These are phyloP conservation scores for Clavispora carvajalis DNA, from an alignment of 805 yeast genomes.

Conservation along the genomic window DNA sequence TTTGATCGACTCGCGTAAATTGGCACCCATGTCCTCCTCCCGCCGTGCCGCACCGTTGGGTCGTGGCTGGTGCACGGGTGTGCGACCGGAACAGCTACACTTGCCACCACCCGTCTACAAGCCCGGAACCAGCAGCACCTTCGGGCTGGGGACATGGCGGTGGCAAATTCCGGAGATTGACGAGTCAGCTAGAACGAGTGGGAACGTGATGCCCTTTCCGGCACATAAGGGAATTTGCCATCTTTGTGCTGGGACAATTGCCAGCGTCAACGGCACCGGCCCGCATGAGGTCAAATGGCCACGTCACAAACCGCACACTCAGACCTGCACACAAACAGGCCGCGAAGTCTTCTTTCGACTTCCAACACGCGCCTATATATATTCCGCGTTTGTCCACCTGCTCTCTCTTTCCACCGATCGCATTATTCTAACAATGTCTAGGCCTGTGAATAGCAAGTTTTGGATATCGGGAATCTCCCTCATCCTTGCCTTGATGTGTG, in stretches of 20 bases:
- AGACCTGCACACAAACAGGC: constrained; percentile 7
- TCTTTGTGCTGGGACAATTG: too few relatives aligned
- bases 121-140: too few relatives aligned
- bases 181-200: too few relatives aligned
- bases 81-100: background rate
- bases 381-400: background rate
- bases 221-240: too few relatives aligned
- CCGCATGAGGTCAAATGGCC: constrained; percentile 6
- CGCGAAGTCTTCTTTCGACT: constrained; percentile 11
- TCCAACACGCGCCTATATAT: constrained; percentile 13
- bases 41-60: too few relatives aligned
- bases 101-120: background rate
- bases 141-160: too few relatives aligned
- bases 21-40: too few relatives aligned
- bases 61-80: background rate
- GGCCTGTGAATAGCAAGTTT: constrained; percentile 9
- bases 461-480: constrained; percentile 27
- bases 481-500: constrained; percentile 29
- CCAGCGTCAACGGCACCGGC: too few relatives aligned
- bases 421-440: constrained; percentile 3
- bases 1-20: too few relatives aligned
- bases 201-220: too few relatives aligned
- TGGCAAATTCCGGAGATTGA: too few relatives aligned
- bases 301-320: constrained; percentile 12
- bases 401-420: background rate